A percentile compares a stretch with the other conserved stretches of the same genome.
Evolutionary conservation across 371 early-diverging fungal genomes (phyloP).

Genomic region (Mortierella sp.): DNA sequence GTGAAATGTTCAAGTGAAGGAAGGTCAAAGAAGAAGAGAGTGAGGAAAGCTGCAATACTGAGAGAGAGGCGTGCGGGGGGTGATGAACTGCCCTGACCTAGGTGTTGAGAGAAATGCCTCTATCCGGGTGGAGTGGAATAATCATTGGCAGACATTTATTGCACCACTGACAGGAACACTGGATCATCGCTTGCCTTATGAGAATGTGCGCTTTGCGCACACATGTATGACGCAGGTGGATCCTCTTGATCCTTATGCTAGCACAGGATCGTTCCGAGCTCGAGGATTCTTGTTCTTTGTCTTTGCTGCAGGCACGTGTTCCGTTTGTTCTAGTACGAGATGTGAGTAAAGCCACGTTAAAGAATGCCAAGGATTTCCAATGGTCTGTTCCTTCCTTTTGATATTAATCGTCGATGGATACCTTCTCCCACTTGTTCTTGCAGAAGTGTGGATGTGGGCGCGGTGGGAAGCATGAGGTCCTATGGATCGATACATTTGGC

Average conservation of each 20-base stretch:
- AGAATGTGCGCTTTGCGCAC: not conserved
- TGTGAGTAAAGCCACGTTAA: too few species aligned
- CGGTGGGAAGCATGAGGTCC: not conserved
- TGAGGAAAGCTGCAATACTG: not conserved
- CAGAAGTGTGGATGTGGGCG: not conserved
- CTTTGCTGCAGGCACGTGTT: not conserved
- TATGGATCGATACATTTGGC: too few species aligned
- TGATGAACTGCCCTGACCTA: not conserved
- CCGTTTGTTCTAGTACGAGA: not conserved
- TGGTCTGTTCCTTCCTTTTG: too few species aligned
- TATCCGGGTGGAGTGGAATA: too few species aligned
- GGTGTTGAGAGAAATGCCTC: not conserved
- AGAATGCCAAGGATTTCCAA: too few species aligned
- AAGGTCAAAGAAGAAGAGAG: not conserved
- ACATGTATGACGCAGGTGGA: not conserved
- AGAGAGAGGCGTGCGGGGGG: not conserved
- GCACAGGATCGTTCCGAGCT: slow-evolving; percentile 29
- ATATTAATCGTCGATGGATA: not conserved
- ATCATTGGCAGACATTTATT: too few species aligned
- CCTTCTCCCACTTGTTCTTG: not conserved
- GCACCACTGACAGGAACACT: too few species aligned
- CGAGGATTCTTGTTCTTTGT: slow-evolving; percentile 9
- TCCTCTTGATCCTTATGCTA: slow-evolving; percentile 18
- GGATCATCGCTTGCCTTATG: too few species aligned
- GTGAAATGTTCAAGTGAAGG: not conserved